A percentile compares a stretch with the other conserved stretches of the same genome.
These are phyloP conservation scores for Prunus fruticosa DNA, from an alignment of 306 rosid species.

Conservation along the genomic window DNA sequence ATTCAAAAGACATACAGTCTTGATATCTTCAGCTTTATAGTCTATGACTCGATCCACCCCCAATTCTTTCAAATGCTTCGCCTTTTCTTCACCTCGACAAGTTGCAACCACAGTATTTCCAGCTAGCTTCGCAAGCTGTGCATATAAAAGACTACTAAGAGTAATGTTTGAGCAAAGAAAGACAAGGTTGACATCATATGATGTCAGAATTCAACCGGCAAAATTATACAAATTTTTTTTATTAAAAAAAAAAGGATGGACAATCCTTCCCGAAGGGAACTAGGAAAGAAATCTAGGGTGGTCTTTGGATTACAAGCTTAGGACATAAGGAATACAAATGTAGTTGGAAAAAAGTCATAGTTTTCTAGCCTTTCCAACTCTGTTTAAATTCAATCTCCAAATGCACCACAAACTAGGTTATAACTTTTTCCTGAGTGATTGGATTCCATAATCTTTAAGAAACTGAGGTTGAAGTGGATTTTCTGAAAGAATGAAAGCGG, in stretches of 20 bases:
- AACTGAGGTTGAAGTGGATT: no score
- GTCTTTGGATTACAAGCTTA: not conserved
- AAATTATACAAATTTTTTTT: not conserved
- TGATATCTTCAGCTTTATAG: constrained; percentile 74
- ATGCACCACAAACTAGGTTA: no score
- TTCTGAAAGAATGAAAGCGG: no score
- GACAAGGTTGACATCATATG: not conserved
- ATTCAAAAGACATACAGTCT: constrained; percentile 53
- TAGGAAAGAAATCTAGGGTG: not conserved
- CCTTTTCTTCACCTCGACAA: constrained; percentile 85
- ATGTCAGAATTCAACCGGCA: not conserved
- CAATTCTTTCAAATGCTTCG: constrained; percentile 73
- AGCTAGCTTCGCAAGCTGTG: constrained; percentile 89
- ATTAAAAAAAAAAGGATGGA: not conserved
- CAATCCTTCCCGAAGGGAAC: not conserved
- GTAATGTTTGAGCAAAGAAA: not conserved
- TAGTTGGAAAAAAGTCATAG: not conserved
- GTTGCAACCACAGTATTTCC: constrained; percentile 93
- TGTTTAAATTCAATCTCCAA: no score
- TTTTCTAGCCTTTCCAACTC: no score
- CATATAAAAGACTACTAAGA: constrained; percentile 1
- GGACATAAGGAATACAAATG: not conserved
- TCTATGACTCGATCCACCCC: constrained; percentile 96
- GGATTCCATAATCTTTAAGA: no score
- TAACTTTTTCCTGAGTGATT: no score